Conservation (phyloP, 83 land plant species). For the Picea abies region DNA sequence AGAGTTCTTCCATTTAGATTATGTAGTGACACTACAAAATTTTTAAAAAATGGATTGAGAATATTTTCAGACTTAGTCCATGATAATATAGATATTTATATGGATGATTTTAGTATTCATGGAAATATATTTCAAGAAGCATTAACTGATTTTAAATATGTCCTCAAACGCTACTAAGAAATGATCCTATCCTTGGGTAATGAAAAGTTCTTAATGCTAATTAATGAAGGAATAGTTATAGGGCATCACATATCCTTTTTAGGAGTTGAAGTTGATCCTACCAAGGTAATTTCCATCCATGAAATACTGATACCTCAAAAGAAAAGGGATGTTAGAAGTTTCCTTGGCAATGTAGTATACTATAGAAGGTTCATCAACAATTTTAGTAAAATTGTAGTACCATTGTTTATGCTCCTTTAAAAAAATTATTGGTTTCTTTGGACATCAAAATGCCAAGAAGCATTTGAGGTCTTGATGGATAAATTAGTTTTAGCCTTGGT, state of each 20-base stretch:
- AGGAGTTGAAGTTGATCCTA: not conserved
- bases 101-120: slow-evolving; percentile 23
- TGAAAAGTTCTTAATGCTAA: not conserved
- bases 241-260: not conserved
- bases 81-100: slow-evolving; percentile 8
- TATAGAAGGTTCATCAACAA: not conserved
- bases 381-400: not conserved
- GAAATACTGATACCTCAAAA: not conserved
- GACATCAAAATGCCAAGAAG: not conserved
- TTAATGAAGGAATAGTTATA: not conserved
- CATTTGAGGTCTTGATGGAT: not conserved
- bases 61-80: slow-evolving; percentile 16
- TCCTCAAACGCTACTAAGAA: not conserved
- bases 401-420: not conserved
- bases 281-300: not conserved
- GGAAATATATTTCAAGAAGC: not conserved
- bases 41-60: not conserved
- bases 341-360: not conserved
- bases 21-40: slow-evolving; percentile 1
- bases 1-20: slow-evolving; percentile 18
- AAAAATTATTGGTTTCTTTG: not conserved
- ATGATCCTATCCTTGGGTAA: not conserved
- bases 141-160: not conserved
- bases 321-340: not conserved
- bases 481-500: not conserved